Conservation (phyloP, 1,284 basidiomycete genomes). For the Vanrija pseudolonga region DNA sequence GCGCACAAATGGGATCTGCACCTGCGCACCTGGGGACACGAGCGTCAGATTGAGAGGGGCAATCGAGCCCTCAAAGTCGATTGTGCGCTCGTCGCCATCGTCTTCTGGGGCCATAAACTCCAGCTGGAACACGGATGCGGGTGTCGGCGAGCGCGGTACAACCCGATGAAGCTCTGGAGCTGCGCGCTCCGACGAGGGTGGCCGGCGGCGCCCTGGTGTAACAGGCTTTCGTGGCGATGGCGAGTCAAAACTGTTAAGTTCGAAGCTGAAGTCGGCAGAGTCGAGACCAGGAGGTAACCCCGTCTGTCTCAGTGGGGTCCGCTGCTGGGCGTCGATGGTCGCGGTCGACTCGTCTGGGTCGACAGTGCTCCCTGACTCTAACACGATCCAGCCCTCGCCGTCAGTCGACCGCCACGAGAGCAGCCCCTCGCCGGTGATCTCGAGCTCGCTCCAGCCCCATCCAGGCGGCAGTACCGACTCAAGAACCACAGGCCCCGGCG, state of each 20-base stretch:
- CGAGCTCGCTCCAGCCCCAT: conserved; percentile 38
- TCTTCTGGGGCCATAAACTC: conserved; percentile 10
- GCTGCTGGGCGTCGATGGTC: conserved; percentile 12
- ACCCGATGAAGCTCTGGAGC: conserved; percentile 1
- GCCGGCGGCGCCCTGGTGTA: conserved; percentile 1
- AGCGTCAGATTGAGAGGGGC: conserved; percentile 24
- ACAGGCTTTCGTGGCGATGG: background rate
- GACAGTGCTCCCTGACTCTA: conserved; percentile 2
- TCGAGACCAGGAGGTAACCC: conserved; percentile 5
- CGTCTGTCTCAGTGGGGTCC: background rate
- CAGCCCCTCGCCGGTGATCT: conserved; percentile 29
- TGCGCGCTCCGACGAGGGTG: background rate
- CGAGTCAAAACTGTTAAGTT: conserved; percentile 17
- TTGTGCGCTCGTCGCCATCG: conserved; percentile 4
- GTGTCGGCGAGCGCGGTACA: conserved; percentile 6
- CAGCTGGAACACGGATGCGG: conserved; percentile 23
- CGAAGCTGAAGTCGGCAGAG: conserved; percentile 39
- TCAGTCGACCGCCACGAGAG: conserved; percentile 30
- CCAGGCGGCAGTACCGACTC: conserved; percentile 30
- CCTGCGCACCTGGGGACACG: conserved; percentile 20
- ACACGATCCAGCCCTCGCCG: conserved; percentile 18
- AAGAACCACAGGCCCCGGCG: conserved; percentile 2
- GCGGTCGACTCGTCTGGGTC: conserved; percentile 27
- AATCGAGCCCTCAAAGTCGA: conserved; percentile 23
- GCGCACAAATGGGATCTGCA: conserved; percentile 29